Evolutionary conservation across 768 basidiomycete genomes (phyloP).

Genomic region (Pholiota microspora): DNA sequence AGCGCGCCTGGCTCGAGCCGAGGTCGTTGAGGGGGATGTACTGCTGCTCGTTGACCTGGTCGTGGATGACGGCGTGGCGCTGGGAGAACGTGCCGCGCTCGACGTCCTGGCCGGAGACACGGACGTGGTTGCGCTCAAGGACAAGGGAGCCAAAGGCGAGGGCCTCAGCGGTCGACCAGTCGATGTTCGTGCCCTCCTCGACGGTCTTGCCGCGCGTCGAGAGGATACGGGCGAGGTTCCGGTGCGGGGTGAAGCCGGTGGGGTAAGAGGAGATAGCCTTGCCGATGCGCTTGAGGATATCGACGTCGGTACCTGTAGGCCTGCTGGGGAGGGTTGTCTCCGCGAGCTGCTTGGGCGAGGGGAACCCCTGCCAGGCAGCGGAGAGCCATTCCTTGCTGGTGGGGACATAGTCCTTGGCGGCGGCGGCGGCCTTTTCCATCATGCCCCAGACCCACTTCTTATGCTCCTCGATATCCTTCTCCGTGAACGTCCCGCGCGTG

Average conservation of each 20-base stretch:
- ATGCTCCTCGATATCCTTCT: constrained; percentile 96
- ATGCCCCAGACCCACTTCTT: constrained; percentile 99
- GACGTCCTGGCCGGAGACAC: constrained; percentile 96
- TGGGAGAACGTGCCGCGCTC: constrained; percentile 99
- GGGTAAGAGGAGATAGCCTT: constrained; percentile 87
- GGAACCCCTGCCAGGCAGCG: constrained; percentile 97
- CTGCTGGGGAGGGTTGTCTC: constrained; percentile 91
- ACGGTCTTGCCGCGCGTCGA: constrained; percentile 84
- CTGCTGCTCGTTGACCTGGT: constrained; percentile 89
- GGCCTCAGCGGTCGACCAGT: constrained; percentile 98
- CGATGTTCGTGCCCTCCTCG: constrained; percentile 88
- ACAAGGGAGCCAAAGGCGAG: constrained; percentile 94
- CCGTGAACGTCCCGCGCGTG: constrained; percentile 90
- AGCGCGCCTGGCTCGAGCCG: constrained; percentile 83
- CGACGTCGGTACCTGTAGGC: constrained; percentile 76
- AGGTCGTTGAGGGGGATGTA: constrained; percentile 90
- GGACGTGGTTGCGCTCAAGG: constrained; percentile 90
- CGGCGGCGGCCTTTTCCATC: constrained; percentile 95
- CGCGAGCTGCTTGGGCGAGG: constrained; percentile 92
- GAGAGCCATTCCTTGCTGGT: constrained; percentile 97
- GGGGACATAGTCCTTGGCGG: constrained; percentile 92
- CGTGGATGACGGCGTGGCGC: constrained; percentile 95
- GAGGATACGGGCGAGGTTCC: constrained; percentile 93
- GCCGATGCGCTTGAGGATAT: constrained; percentile 79
- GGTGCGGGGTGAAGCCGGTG: constrained; percentile 81